A percentile compares a stretch with the other conserved stretches of the same genome.
These are phyloP conservation scores for Vigna trinervia DNA, from an alignment of 306 rosid genomes.

Conservation along the genomic window DNA sequence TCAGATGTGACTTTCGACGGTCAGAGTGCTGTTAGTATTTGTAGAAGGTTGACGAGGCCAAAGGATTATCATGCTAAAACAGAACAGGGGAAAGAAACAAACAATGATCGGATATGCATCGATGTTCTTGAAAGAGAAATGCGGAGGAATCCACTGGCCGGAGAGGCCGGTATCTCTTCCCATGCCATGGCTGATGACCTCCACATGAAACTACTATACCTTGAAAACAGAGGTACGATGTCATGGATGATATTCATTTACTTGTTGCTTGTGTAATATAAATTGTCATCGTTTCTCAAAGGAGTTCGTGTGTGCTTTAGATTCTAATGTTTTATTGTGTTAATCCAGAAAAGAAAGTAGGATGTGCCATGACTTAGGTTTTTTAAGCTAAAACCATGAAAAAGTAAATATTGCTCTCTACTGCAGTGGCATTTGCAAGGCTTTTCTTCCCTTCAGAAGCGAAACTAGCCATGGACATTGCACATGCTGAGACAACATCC, in stretches of 20 bases:
- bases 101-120: constrained; percentile 86
- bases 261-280: constrained; percentile 29
- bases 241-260: constrained; percentile 25
- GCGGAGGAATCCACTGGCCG: constrained; percentile 77
- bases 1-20: constrained; percentile 70
- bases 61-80: constrained; percentile 75
- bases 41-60: constrained; percentile 88
- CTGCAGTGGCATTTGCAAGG: constrained; percentile 89
- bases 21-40: constrained; percentile 86
- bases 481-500: constrained; percentile 67
- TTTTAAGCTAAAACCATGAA: constrained; percentile 32
- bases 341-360: not conserved
- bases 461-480: constrained; percentile 82
- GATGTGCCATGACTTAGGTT: too few species aligned
- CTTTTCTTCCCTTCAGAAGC: constrained; percentile 87
- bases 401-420: constrained; percentile 18
- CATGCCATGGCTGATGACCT: constrained; percentile 70
- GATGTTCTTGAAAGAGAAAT: constrained; percentile 93
- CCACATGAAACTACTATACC: constrained; percentile 71
- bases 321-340: not conserved
- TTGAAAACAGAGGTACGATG: constrained; percentile 80
- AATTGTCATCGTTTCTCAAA: not conserved
- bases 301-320: not conserved
- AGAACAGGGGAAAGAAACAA: constrained; percentile 73
- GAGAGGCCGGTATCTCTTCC: constrained; percentile 50